Evolutionary conservation across 1,139 yeast species (phyloP).

Genomic region (Casaregolazyma suthepensis): DNA sequence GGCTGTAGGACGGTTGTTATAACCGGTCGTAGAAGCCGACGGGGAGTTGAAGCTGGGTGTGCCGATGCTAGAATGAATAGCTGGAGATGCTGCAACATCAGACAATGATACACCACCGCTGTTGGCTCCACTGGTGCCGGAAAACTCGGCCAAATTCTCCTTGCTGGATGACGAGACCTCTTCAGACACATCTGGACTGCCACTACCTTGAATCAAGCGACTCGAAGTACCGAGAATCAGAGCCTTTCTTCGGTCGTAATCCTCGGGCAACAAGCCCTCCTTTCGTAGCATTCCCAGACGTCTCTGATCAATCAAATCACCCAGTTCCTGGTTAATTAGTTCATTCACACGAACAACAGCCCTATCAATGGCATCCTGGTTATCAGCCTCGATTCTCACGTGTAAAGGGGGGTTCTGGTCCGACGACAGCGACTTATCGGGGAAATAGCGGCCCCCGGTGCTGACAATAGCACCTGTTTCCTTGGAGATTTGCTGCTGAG

Average conservation of each 20-base stretch:
- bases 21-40: slow-evolving; percentile 4
- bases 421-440: slow-evolving; percentile 33
- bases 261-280: slow-evolving; percentile 12
- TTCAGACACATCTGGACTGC: neutral
- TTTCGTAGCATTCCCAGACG: slow-evolving; percentile 21
- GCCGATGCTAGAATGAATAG: neutral
- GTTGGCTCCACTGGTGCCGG: neutral
- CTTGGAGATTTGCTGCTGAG: slow-evolving; percentile 28
- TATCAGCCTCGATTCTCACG: slow-evolving; percentile 29
- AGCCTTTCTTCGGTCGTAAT: slow-evolving; percentile 10
- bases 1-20: slow-evolving; percentile 25
- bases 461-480: slow-evolving; percentile 33
- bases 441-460: slow-evolving; percentile 36
- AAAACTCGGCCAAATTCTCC: neutral
- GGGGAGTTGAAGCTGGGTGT: neutral
- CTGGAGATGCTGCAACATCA: slow-evolving; percentile 1
- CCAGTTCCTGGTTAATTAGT: slow-evolving; percentile 31
- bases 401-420: slow-evolving; percentile 33
- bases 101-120: neutral
- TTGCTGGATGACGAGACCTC: neutral
- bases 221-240: neutral
- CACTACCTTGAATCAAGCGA: neutral
- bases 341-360: slow-evolving; percentile 31
- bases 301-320: slow-evolving; percentile 30
- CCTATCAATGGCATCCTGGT: slow-evolving; percentile 27